Base-by-base conservation (phyloP, 805 yeast species). In the Wickerhamiella alocasiicola region DNA sequence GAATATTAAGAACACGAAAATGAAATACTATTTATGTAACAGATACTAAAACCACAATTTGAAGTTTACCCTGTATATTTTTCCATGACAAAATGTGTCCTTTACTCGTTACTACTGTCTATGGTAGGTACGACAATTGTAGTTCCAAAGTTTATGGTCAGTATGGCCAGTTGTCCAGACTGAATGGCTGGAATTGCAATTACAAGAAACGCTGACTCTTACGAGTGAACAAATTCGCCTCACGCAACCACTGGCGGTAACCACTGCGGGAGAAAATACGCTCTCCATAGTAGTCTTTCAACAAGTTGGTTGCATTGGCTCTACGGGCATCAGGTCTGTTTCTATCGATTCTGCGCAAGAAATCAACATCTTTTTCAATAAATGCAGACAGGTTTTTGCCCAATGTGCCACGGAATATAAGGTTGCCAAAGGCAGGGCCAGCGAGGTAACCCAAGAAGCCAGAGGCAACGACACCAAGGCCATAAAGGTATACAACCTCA, bases 241-340 rank as follows among this genome's bases (percentile, higher is more conserved):
- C 97, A 55, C 97, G 75, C 54, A 91, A 68, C 98, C 98, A 91
- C 60, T 82, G 91, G 63, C 85, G 81, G 63, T 91, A 91, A 49
- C 76, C 87, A 51, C 74, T 73, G 55, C 88, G 62, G 40, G 93
- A 79, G 40, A 84, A 83, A 46, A 91, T 87, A 61, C 82, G 82
- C 64, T 91, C 98, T 30, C 98, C 98, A 57, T 91, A 91, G 63
- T 85, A 91, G 61, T 91, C 98, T n/a, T 96, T 95, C 35, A 91
- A 94, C 11, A 97, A 97, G 62, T 88, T 91, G 25, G 60, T 46
- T 62, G 85, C 79, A 54, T 85, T 75, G 63, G 87, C 95, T 43
- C 81, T 75, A 15, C 87, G 72, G 16, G 98, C 95, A 64, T 91
- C 94, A 23, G 87, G 96, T 54, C 98, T 71, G 61, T 84, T 80